These are phyloP conservation scores for Yarrowia osloensis DNA, from an alignment of 805 yeast species.

Conservation along the genomic window DNA sequence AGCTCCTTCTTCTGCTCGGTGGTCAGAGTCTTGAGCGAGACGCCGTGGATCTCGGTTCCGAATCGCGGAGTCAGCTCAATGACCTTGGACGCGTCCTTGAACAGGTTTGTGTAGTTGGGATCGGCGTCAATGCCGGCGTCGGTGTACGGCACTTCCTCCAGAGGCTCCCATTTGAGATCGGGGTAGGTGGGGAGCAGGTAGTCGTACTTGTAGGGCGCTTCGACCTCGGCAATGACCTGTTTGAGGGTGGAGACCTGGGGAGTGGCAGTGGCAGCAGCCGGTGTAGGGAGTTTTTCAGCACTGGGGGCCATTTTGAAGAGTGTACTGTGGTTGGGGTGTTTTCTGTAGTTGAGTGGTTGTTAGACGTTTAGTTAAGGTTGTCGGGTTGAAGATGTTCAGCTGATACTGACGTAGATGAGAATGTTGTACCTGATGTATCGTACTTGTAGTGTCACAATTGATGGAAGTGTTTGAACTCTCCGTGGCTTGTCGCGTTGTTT, in stretches of 20 bases:
- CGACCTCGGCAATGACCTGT: conserved; percentile 3
- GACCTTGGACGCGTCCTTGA: conserved; percentile 39
- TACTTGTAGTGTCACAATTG: too few species aligned
- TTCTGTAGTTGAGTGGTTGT: too few species aligned
- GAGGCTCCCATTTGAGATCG: conserved; percentile 41
- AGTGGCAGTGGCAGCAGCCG: background rate
- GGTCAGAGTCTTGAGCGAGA: conserved; percentile 47
- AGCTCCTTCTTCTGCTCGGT: conserved; percentile 47
- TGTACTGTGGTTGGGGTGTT: too few species aligned
- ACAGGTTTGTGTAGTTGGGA: conserved; percentile 38
- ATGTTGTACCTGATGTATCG: too few species aligned
- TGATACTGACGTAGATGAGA: too few species aligned
- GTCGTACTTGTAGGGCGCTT: conserved; percentile 38
- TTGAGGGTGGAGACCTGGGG: background rate
- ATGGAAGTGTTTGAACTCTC: too few species aligned
- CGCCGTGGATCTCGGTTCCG: conserved; percentile 63
- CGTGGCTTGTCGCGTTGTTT: too few species aligned
- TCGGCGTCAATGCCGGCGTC: conserved; percentile 42
- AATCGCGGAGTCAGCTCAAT: conserved; percentile 64
- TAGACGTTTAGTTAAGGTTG: too few species aligned
- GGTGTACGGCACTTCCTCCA: conserved; percentile 35
- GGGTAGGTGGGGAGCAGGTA: conserved; percentile 42
- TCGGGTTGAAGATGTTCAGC: too few species aligned
- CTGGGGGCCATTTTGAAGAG: background rate
- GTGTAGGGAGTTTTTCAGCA: conserved; percentile 7